Evolutionary conservation across 2,329 filamentous ascomycete species (phyloP).

Genomic region (Aspergillus quadricinctus): DNA sequence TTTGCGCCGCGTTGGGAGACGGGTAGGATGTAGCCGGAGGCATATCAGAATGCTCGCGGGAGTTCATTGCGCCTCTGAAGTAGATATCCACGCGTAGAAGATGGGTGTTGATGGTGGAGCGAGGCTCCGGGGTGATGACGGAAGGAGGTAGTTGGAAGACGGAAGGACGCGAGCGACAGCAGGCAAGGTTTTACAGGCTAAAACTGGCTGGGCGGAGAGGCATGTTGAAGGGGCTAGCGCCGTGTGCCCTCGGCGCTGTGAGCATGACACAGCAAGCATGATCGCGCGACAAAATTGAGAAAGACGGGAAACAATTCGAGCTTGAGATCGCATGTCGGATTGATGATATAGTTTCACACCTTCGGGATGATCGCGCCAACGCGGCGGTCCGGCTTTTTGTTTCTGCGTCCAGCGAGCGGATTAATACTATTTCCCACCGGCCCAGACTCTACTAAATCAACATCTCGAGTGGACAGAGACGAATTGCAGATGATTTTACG

Average conservation of each 20-base stretch:
- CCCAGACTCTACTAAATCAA: slow-evolving; percentile 15
- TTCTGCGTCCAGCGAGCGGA: slow-evolving; percentile 38
- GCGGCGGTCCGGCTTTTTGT: slow-evolving; percentile 39
- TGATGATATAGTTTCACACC: slow-evolving; percentile 26
- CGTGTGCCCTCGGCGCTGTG: slow-evolving; percentile 25
- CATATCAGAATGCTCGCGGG: slow-evolving; percentile 41
- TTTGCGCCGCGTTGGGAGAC: slow-evolving; percentile 42
- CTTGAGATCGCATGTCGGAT: slow-evolving; percentile 12
- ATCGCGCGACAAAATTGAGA: slow-evolving; percentile 19
- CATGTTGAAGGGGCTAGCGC: slow-evolving; percentile 35
- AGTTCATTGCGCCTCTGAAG: slow-evolving; percentile 31
- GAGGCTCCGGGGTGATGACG: slow-evolving; percentile 28
- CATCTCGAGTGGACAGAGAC: background rate
- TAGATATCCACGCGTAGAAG: slow-evolving; percentile 8
- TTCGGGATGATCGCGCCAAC: slow-evolving; percentile 27
- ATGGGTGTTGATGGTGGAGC: slow-evolving; percentile 25
- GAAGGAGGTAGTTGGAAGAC: slow-evolving; percentile 20
- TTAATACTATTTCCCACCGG: slow-evolving; percentile 39
- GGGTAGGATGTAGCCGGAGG: slow-evolving; percentile 42
- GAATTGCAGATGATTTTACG: background rate
- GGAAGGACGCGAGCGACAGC: slow-evolving; percentile 26
- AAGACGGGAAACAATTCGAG: slow-evolving; percentile 9
- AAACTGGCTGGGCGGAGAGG: slow-evolving; percentile 31
- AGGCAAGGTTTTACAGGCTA: slow-evolving; percentile 36
- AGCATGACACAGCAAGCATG: slow-evolving; percentile 31